Conservation (phyloP, 1,284 basidiomycete genomes). For the Pseudozyma thailandica region DNA sequence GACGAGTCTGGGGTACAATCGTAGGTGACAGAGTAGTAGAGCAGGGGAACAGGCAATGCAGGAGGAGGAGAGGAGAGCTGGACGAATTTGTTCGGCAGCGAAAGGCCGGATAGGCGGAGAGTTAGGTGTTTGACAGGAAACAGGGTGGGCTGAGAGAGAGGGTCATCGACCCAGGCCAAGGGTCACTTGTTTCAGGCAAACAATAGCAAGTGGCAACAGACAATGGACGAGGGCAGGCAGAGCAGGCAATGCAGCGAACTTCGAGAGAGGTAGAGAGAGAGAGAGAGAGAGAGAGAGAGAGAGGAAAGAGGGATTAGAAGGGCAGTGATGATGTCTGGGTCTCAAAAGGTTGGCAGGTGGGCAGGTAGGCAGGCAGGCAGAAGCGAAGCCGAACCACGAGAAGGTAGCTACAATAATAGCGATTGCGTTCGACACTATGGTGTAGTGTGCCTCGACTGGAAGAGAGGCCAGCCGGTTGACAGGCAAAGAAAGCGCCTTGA, state of each 20-base stretch:
- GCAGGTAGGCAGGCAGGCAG: no score
- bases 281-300: slow-evolving; percentile 6
- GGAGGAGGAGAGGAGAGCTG: slow-evolving; percentile 10
- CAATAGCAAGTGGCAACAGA: background rate
- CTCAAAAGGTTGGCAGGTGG: background rate
- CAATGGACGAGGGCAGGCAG: background rate
- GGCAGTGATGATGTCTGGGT: background rate
- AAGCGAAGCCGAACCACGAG: no score
- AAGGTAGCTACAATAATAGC: no score
- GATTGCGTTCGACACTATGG: no score
- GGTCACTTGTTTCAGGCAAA: background rate
- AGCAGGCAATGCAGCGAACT: background rate
- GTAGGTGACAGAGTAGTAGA: background rate
- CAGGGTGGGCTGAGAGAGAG: background rate
- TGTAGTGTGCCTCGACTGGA: no score
- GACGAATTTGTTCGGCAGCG: slow-evolving; percentile 21
- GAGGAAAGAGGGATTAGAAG: no score
- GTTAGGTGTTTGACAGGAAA: background rate
- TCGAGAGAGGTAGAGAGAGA: background rate
- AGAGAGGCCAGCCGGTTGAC: no score
- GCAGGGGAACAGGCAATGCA: background rate
- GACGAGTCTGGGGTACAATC: background rate
- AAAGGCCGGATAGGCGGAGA: slow-evolving; percentile 19
- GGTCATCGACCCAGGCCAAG: background rate
- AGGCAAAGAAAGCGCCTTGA: no score